phyloP scores from a whole-genome alignment of 805 yeast genomes.

The Nakazawaea siamensis region DNA sequence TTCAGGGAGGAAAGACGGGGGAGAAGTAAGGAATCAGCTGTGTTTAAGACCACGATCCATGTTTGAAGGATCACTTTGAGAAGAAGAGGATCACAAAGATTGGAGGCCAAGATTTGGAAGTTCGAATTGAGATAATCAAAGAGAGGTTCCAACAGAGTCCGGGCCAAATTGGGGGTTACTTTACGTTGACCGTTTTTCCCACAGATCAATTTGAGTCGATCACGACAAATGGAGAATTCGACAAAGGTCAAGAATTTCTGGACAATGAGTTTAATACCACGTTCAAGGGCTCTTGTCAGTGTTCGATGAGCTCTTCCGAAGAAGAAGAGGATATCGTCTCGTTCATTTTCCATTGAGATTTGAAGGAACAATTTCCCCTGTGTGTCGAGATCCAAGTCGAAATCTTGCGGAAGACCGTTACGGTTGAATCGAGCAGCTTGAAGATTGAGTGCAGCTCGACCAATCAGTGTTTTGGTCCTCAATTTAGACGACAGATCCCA shows the following conservation, averaged over 20 bases:
- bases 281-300: slow-evolving; percentile 54
- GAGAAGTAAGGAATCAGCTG: slow-evolving; percentile 63
- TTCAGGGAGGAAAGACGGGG: slow-evolving; percentile 56
- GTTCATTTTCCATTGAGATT: slow-evolving; percentile 72
- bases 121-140: slow-evolving; percentile 69
- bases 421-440: slow-evolving; percentile 55
- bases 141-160: slow-evolving; percentile 63
- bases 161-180: slow-evolving; percentile 40
- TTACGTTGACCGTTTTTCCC: slow-evolving; percentile 36
- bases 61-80: slow-evolving; percentile 65
- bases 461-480: slow-evolving; percentile 53
- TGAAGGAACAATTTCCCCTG: slow-evolving; percentile 63
- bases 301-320: slow-evolving; percentile 70
- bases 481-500: slow-evolving; percentile 56
- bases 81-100: slow-evolving; percentile 46
- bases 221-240: slow-evolving; percentile 18
- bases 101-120: slow-evolving; percentile 52
- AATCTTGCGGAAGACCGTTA: slow-evolving; percentile 60
- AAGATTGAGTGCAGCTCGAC: slow-evolving; percentile 50
- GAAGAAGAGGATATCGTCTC: slow-evolving; percentile 71
- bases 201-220: slow-evolving; percentile 48
- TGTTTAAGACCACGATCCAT: slow-evolving; percentile 66
- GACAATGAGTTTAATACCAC: slow-evolving; percentile 61
- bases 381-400: slow-evolving; percentile 50
- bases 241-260: slow-evolving; percentile 65